Evolutionary conservation across 1,284 basidiomycete genomes (phyloP).

Genomic region (Papiliotrema flavescens): DNA sequence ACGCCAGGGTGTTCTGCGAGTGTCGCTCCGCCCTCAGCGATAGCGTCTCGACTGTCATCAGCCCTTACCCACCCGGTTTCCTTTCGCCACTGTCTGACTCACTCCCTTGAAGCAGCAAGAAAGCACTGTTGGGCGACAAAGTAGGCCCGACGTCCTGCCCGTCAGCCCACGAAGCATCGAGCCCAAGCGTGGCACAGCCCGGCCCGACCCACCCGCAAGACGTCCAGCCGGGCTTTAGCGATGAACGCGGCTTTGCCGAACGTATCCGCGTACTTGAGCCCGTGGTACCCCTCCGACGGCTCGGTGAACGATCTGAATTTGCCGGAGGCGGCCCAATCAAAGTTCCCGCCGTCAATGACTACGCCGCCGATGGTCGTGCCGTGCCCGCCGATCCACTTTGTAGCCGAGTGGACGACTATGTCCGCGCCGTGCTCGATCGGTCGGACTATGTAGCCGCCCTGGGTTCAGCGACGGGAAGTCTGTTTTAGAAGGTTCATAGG

Average conservation of each 20-base stretch:
- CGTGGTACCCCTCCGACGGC: conserved; percentile 81
- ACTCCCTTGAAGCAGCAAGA: conserved; percentile 73
- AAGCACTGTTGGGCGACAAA: conserved; percentile 76
- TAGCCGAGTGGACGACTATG: conserved; percentile 80
- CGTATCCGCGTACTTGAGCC: conserved; percentile 66
- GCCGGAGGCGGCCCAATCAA: conserved; percentile 69
- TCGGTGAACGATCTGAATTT: conserved; percentile 77
- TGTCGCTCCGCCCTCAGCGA: conserved; percentile 59
- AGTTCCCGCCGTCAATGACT: conserved; percentile 76
- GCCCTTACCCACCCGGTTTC: not conserved
- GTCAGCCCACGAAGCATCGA: too few species aligned
- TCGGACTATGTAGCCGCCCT: conserved; percentile 54
- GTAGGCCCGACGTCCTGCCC: conserved; percentile 63
- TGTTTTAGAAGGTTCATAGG: too few species aligned
- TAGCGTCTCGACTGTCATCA: conserved; percentile 64
- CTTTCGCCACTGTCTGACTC: not conserved
- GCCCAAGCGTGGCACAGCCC: too few species aligned
- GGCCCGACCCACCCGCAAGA: not conserved
- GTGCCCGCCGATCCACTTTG: conserved; percentile 89
- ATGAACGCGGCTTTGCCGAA: conserved; percentile 69
- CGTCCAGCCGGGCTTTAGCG: conserved; percentile 44
- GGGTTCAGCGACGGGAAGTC: not conserved
- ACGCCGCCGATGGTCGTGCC: conserved; percentile 84
- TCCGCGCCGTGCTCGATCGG: conserved; percentile 60
- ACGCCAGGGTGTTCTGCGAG: conserved; percentile 7